phyloP scores from a whole-genome alignment of 306 rosid species.

The Quercus suber region DNA sequence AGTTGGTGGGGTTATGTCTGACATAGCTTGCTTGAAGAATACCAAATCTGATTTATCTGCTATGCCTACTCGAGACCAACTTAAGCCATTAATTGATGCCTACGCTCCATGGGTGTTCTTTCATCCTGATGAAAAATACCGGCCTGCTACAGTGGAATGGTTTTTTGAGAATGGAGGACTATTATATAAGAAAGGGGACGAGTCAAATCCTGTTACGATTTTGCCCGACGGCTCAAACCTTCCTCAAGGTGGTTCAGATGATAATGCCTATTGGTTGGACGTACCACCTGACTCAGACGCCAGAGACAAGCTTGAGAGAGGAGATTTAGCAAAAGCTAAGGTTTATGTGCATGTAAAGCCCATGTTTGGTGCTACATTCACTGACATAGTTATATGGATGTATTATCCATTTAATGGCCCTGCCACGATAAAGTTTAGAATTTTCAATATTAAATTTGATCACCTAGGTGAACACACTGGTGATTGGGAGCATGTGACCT shows the following conservation, averaged over 20 bases:
- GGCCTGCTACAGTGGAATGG: constrained; percentile 61
- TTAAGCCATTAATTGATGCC: constrained; percentile 15
- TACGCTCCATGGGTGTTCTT: constrained; percentile 59
- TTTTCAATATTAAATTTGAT: constrained; percentile 33
- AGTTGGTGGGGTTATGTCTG: constrained; percentile 22
- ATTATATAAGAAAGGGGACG: constrained; percentile 39
- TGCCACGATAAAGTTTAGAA: constrained; percentile 39
- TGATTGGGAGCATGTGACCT: constrained; percentile 81
- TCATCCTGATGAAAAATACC: constrained; percentile 60
- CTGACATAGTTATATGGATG: constrained; percentile 67
- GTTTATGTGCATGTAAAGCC: constrained; percentile 61
- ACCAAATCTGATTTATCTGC: no score
- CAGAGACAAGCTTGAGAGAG: constrained; percentile 44
- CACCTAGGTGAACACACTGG: constrained; percentile 67
- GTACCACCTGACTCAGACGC: constrained; percentile 38
- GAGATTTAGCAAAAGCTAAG: constrained; percentile 40
- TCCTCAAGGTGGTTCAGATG: constrained; percentile 58
- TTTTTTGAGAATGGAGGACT: constrained; percentile 62
- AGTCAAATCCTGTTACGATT: constrained; percentile 40
- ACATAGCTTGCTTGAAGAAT: no score
- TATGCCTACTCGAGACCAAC: no score
- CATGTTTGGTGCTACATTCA: constrained; percentile 66
- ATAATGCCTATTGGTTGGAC: constrained; percentile 62
- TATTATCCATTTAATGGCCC: constrained; percentile 85
- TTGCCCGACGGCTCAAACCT: constrained; percentile 54